These are phyloP conservation scores for Wolfiporia cocos DNA, from an alignment of 1,284 basidiomycete species.

Conservation along the genomic window DNA sequence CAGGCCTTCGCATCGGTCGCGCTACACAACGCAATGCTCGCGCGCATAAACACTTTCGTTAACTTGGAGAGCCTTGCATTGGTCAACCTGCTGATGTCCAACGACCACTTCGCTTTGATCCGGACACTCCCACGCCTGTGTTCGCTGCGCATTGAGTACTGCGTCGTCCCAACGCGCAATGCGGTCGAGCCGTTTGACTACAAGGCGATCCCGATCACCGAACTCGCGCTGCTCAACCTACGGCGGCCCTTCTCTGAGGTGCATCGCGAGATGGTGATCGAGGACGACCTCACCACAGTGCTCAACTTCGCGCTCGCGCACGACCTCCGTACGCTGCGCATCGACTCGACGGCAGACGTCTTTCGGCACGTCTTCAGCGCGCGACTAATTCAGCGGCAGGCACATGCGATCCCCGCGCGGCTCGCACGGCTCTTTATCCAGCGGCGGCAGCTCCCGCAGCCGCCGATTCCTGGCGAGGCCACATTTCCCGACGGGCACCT, in stretches of 20 bases:
- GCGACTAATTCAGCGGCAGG: constrained; percentile 12
- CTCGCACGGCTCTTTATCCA: constrained; percentile 30
- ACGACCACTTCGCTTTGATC: constrained; percentile 26
- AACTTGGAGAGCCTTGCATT: constrained; percentile 29
- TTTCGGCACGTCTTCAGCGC: constrained; percentile 26
- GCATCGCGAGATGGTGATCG: constrained; percentile 7
- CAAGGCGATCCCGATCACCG: constrained; percentile 29
- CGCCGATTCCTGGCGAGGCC: constrained; percentile 7
- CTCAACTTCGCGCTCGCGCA: constrained; percentile 26
- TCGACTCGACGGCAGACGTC: constrained; percentile 34
- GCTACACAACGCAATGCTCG: constrained; percentile 24
- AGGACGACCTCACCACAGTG: constrained; percentile 15
- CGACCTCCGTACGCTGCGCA: constrained; percentile 28
- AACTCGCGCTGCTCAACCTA: constrained; percentile 28
- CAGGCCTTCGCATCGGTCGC: constrained; percentile 18
- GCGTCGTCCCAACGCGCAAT: constrained; percentile 22
- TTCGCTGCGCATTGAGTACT: constrained; percentile 29
- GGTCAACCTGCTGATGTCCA: constrained; percentile 26
- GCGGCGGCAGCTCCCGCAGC: constrained; percentile 16
- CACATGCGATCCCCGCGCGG: constrained; percentile 23
- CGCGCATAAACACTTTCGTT: constrained; percentile 23
- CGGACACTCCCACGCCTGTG: constrained; percentile 29
- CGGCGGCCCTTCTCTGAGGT: constrained; percentile 13
- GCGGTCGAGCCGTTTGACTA: constrained; percentile 18
- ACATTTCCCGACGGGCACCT: constrained; percentile 21